Evolutionary conservation across 2,329 filamentous ascomycete genomes (phyloP).

Genomic region (Celoporthe dispersa): DNA sequence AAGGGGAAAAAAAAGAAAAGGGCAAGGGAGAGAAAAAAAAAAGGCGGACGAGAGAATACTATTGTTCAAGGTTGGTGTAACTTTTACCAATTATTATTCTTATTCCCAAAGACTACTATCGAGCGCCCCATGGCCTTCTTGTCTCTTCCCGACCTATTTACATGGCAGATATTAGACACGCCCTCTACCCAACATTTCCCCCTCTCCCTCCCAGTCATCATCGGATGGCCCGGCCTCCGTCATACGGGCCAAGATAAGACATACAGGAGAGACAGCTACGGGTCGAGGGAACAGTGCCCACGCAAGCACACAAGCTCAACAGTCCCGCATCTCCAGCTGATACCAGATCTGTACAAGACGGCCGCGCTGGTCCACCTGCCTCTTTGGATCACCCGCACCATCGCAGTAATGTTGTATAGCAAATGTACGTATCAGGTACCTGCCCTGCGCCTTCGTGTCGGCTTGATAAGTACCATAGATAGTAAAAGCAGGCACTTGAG

Average conservation of each 20-base stretch:
- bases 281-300: neutral
- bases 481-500: neutral
- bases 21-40: neutral
- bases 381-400: neutral
- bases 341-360: neutral
- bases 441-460: neutral
- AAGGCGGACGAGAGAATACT: neutral
- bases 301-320: neutral
- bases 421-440: no score
- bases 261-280: neutral
- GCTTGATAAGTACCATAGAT: neutral
- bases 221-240: neutral
- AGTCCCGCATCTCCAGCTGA: neutral
- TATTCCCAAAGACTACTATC: neutral
- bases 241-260: constrained; percentile 4
- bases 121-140: neutral
- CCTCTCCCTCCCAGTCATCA: neutral
- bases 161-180: no score
- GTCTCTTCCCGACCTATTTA: no score
- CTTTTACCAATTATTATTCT: neutral
- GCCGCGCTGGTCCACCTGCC: neutral
- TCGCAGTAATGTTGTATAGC: no score
- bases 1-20: neutral
- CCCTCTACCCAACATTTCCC: no score
- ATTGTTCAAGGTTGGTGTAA: neutral